Conservation (phyloP, 176 grass and related monocot genomes). For the Aegilops sharonensis region DNA sequence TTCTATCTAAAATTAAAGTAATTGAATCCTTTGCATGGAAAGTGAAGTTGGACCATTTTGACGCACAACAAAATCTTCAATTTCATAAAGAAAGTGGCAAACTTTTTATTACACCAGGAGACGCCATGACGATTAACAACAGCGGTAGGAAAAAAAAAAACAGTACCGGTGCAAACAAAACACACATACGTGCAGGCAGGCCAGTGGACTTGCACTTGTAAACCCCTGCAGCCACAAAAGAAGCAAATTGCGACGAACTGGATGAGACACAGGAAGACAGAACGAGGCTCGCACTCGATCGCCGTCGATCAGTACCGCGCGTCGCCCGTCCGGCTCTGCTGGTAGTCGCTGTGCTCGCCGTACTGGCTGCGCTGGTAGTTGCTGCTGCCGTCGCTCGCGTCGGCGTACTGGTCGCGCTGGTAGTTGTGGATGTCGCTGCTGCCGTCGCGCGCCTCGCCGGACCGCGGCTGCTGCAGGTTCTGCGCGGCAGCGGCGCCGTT, state of each 20-base stretch:
- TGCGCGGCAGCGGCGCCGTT: not conserved
- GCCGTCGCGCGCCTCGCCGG: not conserved
- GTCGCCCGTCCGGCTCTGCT: not conserved
- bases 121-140: not conserved
- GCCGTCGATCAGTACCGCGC: not conserved
- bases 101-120: conserved; percentile 39
- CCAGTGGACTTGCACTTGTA: not conserved
- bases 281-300: not conserved
- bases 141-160: not conserved
- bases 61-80: not conserved
- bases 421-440: not conserved
- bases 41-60: not conserved
- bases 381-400: not conserved
- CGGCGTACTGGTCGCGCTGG: not conserved
- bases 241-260: not conserved
- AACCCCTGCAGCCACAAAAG: not conserved
- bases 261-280: not conserved
- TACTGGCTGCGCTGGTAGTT: not conserved
- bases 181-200: not conserved
- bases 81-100: conserved; percentile 3
- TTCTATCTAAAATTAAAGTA: too few species aligned
- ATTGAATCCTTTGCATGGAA: not conserved
- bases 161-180: not conserved
- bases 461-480: not conserved
- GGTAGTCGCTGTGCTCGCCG: conserved; percentile 11